Conservation (phyloP, 2,329 filamentous ascomycete genomes). For the Neodidymelliopsis sp. region DNA sequence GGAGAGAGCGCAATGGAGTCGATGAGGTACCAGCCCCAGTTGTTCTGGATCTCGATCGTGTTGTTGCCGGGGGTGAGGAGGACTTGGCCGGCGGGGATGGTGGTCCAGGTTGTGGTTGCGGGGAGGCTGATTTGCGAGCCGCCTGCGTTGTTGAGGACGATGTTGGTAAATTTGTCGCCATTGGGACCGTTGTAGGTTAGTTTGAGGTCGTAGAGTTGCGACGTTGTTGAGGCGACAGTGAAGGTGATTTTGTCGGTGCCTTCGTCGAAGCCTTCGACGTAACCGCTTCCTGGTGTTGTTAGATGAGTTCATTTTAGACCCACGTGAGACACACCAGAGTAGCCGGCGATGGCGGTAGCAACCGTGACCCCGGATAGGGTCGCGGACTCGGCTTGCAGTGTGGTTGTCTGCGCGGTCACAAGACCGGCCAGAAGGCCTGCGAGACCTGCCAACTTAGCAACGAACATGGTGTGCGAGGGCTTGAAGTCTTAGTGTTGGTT, state of each 20-base stretch:
- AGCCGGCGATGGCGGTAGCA: slow-evolving; percentile 52
- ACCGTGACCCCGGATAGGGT: slow-evolving; percentile 52
- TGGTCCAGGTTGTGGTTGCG: slow-evolving; percentile 50
- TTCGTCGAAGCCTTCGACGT: slow-evolving; percentile 57
- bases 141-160: slow-evolving; percentile 55
- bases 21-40: slow-evolving; percentile 60
- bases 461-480: neutral
- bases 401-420: slow-evolving; percentile 26
- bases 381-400: slow-evolving; percentile 54
- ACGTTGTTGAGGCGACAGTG: slow-evolving; percentile 45
- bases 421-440: slow-evolving; percentile 12
- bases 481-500: neutral
- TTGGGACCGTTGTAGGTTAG: slow-evolving; percentile 57
- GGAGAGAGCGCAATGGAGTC: slow-evolving; percentile 54
- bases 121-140: slow-evolving; percentile 54
- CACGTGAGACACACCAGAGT: slow-evolving; percentile 37
- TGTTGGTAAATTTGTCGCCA: slow-evolving; percentile 55
- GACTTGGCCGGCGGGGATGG: slow-evolving; percentile 55
- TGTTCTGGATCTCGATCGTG: slow-evolving; percentile 56
- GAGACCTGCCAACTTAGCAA: slow-evolving; percentile 5
- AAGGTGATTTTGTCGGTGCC: slow-evolving; percentile 55
- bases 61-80: slow-evolving; percentile 55
- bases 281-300: slow-evolving; percentile 52
- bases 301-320: neutral
- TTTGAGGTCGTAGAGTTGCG: slow-evolving; percentile 55